Evolutionary conservation across 176 grass and related monocot species (phyloP).

Genomic region (Cymbopogon citratus): DNA sequence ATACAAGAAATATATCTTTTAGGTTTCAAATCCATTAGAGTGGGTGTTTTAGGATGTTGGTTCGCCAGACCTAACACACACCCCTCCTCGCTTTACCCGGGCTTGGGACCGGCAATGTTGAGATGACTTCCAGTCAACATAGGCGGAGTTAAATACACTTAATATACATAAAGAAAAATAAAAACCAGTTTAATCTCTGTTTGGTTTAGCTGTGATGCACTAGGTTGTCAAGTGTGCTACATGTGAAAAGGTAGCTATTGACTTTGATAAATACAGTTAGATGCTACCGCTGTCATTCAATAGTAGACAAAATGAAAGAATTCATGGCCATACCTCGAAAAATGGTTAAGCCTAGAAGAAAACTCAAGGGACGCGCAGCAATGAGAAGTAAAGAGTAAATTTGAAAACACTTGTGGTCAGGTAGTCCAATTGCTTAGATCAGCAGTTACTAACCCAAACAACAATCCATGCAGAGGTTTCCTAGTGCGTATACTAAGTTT

Average conservation of each 20-base stretch:
- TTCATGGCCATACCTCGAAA: neutral
- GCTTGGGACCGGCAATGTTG: too few relatives aligned
- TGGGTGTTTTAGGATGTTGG: too few relatives aligned
- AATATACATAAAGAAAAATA: neutral
- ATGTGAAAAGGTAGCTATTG: neutral
- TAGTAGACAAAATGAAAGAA: neutral
- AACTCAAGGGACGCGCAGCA: neutral
- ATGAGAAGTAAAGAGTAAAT: neutral
- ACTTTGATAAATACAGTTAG: neutral
- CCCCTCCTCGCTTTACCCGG: too few relatives aligned
- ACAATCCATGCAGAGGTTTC: neutral
- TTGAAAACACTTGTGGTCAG: neutral
- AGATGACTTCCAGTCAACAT: too few relatives aligned
- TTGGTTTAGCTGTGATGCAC: constrained; percentile 2
- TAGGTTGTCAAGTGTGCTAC: neutral
- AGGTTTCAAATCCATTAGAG: too few relatives aligned
- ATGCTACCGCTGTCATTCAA: neutral
- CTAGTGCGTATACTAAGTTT: too few relatives aligned
- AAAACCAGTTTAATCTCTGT: neutral
- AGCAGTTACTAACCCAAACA: neutral
- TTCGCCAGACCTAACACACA: too few relatives aligned
- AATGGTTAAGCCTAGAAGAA: neutral
- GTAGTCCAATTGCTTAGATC: neutral
- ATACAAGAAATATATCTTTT: too few relatives aligned
- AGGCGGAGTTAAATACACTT: neutral